Base-by-base conservation (phyloP, 1,284 basidiomycete genomes). In the Gymnopus androsaceus region DNA sequence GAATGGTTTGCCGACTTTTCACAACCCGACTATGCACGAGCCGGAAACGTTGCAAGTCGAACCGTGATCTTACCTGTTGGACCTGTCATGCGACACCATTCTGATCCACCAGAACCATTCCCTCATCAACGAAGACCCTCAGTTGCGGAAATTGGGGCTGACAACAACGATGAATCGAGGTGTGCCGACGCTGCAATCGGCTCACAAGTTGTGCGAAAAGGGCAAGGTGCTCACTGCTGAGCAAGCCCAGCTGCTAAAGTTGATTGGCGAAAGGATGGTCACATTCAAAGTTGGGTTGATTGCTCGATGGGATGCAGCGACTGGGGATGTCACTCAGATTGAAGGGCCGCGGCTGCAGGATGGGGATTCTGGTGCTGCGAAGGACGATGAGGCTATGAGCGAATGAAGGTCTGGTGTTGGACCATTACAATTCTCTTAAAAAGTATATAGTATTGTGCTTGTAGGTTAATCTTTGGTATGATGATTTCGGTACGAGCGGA, bases 121-220 rank as follows among this genome's bases (percentile, higher is more conserved):
- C 94, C 96, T 27, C 95, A 98, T n/a, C 72, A 94, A 93, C 64
- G 92, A 98, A 75, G 96, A 99, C 66, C 94, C 96, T 19, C 95
- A 98, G 69, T 79, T 99, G 53, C 86, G 96, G 55, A 90, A 91
- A 69, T 82, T 98, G 28, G 97, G 97, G 11, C 77, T 99, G 52
- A 82, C 87, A 44, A 98, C 96, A 17, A 82, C 80, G 54, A 83
- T 99, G 76, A 84, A 89, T 61, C 84, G 84, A 62, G 97, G 96
- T 56, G 90, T 98, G 1, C 96, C 97, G 2, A 92, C 88, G 3
- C 76, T 99, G 54, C 83, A 85, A 47, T 80, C 77, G 54, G 79
- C 91, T n/a, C 95, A 96, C 69, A 81, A 83, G 48, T 77, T 99
- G 46, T 98, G 96, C 74, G 85, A 86, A 67, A 76, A 90, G 70